A percentile compares a stretch with the other conserved stretches of the same genome.
Conservation (phyloP, 108 stramenopile genomes). For the Skeletonema grethae region DNA sequence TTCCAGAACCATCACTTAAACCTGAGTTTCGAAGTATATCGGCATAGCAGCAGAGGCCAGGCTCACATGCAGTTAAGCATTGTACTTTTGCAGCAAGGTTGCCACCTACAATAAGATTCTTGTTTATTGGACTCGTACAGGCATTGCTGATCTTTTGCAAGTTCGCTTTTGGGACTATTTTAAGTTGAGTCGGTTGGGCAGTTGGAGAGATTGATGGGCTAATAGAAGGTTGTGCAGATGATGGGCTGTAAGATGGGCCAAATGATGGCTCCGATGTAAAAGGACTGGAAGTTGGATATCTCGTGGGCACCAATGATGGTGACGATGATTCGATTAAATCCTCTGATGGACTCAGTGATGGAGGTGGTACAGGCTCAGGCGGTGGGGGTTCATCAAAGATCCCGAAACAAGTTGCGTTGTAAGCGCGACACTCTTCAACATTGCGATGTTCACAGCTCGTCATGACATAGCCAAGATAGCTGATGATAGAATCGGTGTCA, state of each 20-base stretch:
- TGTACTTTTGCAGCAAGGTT: background rate
- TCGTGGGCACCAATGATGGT: background rate
- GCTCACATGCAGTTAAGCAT: background rate
- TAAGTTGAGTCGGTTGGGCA: background rate
- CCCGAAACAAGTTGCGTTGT: background rate
- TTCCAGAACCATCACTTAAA: background rate
- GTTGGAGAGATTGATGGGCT: background rate
- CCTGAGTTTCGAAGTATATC: background rate
- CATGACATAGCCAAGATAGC: background rate
- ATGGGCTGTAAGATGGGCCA: background rate
- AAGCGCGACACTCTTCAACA: background rate
- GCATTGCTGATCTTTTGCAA: background rate
- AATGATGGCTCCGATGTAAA: background rate
- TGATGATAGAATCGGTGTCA: background rate
- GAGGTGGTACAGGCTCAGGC: background rate
- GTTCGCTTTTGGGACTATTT: background rate
- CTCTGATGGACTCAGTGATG: background rate
- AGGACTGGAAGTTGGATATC: background rate
- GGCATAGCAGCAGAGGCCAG: conserved; percentile 3
- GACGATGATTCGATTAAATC: background rate
- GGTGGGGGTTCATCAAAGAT: background rate
- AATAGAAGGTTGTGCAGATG: no score
- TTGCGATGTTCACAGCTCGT: background rate
- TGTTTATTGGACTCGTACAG: background rate
- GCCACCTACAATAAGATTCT: background rate